A percentile compares a stretch with the other conserved stretches of the same genome.
Evolutionary conservation across 1,284 basidiomycete species (phyloP).

Genomic region (Serendipita sp.): DNA sequence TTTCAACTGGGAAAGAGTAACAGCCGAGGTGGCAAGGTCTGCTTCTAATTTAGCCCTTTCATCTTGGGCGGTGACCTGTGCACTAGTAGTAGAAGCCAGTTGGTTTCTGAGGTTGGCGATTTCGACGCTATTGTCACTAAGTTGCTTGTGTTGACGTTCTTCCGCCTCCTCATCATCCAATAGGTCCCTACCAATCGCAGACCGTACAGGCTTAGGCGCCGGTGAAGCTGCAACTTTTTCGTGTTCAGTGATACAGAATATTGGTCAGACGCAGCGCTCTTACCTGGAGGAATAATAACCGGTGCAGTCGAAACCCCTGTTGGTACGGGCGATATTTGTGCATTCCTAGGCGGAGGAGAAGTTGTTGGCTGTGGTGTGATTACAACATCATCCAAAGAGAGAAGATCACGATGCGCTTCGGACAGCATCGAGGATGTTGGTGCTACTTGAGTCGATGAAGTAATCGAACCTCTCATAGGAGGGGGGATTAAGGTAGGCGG

Average conservation of each 20-base stretch:
- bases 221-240: conserved; percentile 16
- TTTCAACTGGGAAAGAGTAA: conserved; percentile 57
- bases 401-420: conserved; percentile 21
- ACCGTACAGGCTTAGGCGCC: conserved; percentile 17
- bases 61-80: conserved; percentile 43
- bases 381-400: conserved; percentile 44
- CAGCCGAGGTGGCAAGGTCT: conserved; percentile 45
- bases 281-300: conserved; percentile 31
- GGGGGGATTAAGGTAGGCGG: conserved; percentile 74
- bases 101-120: conserved; percentile 80
- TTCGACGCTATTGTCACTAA: conserved; percentile 60
- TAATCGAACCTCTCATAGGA: conserved; percentile 36
- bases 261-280: conserved; percentile 24
- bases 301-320: conserved; percentile 11
- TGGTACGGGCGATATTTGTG: conserved; percentile 14
- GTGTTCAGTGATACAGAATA: conserved; percentile 11
- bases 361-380: conserved; percentile 37
- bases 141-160: conserved; percentile 30
- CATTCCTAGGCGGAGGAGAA: conserved; percentile 18
- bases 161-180: conserved; percentile 62
- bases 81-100: conserved; percentile 62
- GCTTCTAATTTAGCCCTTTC: conserved; percentile 47
- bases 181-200: conserved; percentile 30
- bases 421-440: conserved; percentile 21
- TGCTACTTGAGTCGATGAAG: conserved; percentile 9